Conservation (phyloP, 2,329 filamentous ascomycete species). For the Fusarium equiseti region DNA sequence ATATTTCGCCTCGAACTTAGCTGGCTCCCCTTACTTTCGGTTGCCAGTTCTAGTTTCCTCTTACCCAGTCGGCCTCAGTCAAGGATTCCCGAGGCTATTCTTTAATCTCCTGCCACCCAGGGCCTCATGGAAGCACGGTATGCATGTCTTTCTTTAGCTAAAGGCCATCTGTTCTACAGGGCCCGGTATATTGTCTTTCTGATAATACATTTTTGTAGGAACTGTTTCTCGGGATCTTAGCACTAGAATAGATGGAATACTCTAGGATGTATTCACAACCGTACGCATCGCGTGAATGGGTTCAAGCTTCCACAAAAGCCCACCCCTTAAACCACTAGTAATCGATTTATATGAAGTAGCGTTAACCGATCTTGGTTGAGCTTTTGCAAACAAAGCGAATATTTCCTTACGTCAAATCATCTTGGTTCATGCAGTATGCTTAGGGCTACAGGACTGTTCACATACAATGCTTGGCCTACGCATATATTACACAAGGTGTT, state of each 20-base stretch:
- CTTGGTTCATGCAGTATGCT: not conserved
- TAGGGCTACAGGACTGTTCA: not conserved
- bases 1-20: not conserved
- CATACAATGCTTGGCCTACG: slow-evolving; percentile 1
- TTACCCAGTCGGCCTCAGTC: slow-evolving; percentile 33
- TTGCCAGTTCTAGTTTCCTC: slow-evolving; percentile 26
- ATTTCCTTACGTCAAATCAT: not conserved
- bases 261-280: too few species aligned
- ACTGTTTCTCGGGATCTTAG: too few species aligned
- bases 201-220: too few species aligned
- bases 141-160: not conserved
- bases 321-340: too few species aligned
- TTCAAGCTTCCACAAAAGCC: too few species aligned
- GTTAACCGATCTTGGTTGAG: not conserved
- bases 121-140: not conserved
- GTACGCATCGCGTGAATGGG: too few species aligned
- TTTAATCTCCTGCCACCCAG: not conserved
- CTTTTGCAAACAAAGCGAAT: not conserved
- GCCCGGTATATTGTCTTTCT: too few species aligned
- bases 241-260: too few species aligned
- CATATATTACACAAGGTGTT: not conserved
- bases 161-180: too few species aligned
- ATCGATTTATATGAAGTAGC: not conserved
- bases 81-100: slow-evolving; percentile 43
- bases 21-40: slow-evolving; percentile 4